These are phyloP conservation scores for Colletotrichum horii DNA, from an alignment of 2,329 filamentous ascomycete genomes.

Conservation along the genomic window DNA sequence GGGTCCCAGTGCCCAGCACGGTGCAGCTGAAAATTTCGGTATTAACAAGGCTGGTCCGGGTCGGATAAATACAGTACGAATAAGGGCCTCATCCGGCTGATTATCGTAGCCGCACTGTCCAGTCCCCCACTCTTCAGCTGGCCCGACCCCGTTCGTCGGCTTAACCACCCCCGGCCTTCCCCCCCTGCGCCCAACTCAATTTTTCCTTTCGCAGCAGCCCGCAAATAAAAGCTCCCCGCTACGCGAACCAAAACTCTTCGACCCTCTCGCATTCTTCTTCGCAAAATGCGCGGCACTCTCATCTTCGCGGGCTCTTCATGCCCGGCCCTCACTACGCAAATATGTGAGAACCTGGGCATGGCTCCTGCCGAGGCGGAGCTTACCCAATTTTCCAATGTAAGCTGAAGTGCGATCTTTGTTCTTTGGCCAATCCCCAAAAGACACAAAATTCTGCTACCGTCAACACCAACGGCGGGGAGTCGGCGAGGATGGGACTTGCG, in stretches of 20 bases:
- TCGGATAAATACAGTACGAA: constrained; percentile 19
- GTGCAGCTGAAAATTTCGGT: not conserved
- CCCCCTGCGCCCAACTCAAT: constrained; percentile 6
- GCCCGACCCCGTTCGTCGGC: constrained; percentile 2
- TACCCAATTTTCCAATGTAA: constrained; percentile 74
- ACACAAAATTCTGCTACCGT: constrained; percentile 2
- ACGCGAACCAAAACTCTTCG: constrained; percentile 26
- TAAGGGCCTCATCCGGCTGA: rapidly evolving
- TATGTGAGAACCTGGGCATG: constrained; percentile 74
- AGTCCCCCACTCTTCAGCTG: not conserved
- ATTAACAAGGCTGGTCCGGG: not conserved
- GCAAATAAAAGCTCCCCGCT: constrained; percentile 28
- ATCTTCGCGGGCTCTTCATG: constrained; percentile 73
- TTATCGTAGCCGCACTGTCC: not conserved
- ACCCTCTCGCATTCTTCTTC: constrained; percentile 26
- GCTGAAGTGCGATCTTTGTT: constrained; percentile 33
- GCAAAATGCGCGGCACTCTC: constrained; percentile 67
- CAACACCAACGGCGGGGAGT: constrained; percentile 1
- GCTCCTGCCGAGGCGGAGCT: constrained; percentile 67
- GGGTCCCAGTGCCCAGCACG: not conserved
- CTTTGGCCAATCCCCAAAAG: not conserved
- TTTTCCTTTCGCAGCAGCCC: constrained; percentile 12
- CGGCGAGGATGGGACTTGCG: not conserved
- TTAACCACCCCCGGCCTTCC: not conserved
- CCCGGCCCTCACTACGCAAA: constrained; percentile 67